Conservation (phyloP, 2,329 filamentous ascomycete genomes). For the Microsporum audouinii region DNA sequence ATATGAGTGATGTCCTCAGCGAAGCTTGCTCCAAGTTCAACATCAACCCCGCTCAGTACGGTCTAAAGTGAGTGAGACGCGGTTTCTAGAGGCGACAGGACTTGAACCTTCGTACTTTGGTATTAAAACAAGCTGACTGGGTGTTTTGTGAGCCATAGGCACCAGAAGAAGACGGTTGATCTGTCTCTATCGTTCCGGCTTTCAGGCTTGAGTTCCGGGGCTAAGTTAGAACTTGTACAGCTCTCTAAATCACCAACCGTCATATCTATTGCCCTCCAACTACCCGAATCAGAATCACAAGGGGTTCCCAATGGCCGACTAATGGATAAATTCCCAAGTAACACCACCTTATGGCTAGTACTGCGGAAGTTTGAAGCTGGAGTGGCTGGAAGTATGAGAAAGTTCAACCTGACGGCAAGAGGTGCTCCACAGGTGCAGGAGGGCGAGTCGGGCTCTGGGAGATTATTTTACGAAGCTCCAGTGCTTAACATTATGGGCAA, state of each 20-base stretch:
- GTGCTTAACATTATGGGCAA: constrained; percentile 73
- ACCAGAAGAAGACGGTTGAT: constrained; percentile 77
- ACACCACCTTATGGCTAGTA: constrained; percentile 79
- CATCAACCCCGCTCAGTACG: constrained; percentile 59
- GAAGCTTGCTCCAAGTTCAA: constrained; percentile 80
- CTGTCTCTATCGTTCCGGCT: constrained; percentile 74
- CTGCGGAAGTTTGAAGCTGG: constrained; percentile 80
- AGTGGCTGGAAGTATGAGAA: constrained; percentile 48
- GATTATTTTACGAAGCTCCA: constrained; percentile 79
- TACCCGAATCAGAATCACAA: constrained; percentile 59
- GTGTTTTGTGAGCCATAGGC: constrained; percentile 35
- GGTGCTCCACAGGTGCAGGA: constrained; percentile 53
- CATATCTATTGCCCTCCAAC: constrained; percentile 78
- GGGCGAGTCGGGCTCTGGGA: constrained; percentile 50
- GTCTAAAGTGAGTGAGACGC: constrained; percentile 55
- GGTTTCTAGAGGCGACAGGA: not conserved
- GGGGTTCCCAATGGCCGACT: constrained; percentile 55
- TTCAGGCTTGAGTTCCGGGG: constrained; percentile 69
- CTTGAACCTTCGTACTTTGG: not conserved
- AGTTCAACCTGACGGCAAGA: constrained; percentile 72
- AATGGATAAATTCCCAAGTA: constrained; percentile 75
- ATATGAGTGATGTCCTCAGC: constrained; percentile 71
- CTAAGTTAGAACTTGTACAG: constrained; percentile 83
- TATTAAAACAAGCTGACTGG: not conserved
- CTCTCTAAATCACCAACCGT: constrained; percentile 74